phyloP scores from a whole-genome alignment of 2,329 filamentous ascomycete species.

The Metarhizium album region DNA sequence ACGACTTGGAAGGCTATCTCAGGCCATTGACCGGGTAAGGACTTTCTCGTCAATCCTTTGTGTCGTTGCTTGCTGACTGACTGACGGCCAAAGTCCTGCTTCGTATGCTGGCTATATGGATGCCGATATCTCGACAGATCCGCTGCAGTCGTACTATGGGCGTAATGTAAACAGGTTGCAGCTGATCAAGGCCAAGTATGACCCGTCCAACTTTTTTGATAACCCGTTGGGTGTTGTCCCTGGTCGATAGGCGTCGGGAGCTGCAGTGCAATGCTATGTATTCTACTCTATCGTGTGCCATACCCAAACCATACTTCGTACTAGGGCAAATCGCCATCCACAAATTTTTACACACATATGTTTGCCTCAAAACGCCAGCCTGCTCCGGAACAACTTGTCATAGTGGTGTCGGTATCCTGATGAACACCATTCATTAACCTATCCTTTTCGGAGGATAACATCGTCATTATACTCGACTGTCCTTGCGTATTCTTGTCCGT shows the following conservation, averaged over 20 bases:
- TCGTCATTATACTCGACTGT: neutral
- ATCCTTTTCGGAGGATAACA: neutral
- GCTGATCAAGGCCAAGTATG: slow-evolving; percentile 8
- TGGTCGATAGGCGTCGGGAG: neutral
- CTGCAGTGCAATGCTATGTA: neutral
- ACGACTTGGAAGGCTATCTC: slow-evolving; percentile 3
- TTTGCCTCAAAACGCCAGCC: neutral
- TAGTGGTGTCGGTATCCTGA: neutral
- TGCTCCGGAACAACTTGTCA: neutral
- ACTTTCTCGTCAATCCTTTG: neutral
- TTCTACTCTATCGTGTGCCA: slow-evolving; percentile 1
- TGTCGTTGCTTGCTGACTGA: neutral
- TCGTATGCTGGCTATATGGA: slow-evolving; percentile 11
- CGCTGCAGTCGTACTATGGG: slow-evolving; percentile 9
- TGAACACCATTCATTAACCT: neutral
- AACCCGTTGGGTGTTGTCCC: slow-evolving; percentile 6
- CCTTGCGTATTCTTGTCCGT: neutral
- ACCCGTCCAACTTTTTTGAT: slow-evolving; percentile 7
- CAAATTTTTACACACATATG: neutral
- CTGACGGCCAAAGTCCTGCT: slow-evolving; percentile 2
- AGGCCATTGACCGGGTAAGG: neutral
- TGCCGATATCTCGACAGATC: slow-evolving; percentile 6
- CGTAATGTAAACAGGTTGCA: slow-evolving; percentile 5
- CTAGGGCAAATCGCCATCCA: neutral
- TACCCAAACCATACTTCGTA: neutral